Percentiles rank a stretch among this genome's conserved stretches.
phyloP scores from a whole-genome alignment of 2,329 filamentous ascomycete species.

The Capronia americana region DNA sequence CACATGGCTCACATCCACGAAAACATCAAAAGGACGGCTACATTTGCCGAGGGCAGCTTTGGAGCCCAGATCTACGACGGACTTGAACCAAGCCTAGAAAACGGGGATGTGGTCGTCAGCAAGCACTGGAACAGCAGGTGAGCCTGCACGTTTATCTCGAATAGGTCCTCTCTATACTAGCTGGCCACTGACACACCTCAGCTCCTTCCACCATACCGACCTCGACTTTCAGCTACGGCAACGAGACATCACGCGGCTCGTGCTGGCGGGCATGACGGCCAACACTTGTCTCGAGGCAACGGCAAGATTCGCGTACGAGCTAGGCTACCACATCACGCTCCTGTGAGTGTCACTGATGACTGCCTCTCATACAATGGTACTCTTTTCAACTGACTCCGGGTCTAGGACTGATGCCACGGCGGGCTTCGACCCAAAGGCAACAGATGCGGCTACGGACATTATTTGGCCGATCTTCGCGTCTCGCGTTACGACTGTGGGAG shows the following conservation, averaged over 20 bases:
- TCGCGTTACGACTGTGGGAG: conserved; percentile 12
- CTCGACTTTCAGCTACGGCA: conserved; percentile 46
- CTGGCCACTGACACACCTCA: conserved; percentile 16
- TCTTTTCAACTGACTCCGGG: neutral
- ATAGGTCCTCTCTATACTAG: neutral
- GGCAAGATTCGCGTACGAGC: conserved; percentile 45
- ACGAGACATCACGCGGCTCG: conserved; percentile 43
- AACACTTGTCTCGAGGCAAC: conserved; percentile 48
- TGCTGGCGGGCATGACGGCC: conserved; percentile 44
- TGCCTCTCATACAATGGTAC: neutral
- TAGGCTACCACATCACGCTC: conserved; percentile 31
- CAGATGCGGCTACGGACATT: conserved; percentile 15
- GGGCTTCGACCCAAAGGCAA: conserved; percentile 14
- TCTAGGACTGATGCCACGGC: conserved; percentile 18
- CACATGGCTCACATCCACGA: conserved; percentile 40
- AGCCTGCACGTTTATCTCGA: neutral
- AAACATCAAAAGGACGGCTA: conserved; percentile 33
- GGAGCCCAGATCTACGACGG: conserved; percentile 44
- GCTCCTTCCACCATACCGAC: conserved; percentile 48
- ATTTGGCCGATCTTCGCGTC: conserved; percentile 22
- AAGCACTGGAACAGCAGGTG: conserved; percentile 44
- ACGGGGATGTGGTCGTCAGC: conserved; percentile 44
- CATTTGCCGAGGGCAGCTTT: conserved; percentile 43
- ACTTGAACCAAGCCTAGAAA: conserved; percentile 41
- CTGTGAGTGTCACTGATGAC: conserved; percentile 1